Base-by-base conservation (phyloP, 148 eudicot species). In the Hydrangea macrophylla region DNA sequence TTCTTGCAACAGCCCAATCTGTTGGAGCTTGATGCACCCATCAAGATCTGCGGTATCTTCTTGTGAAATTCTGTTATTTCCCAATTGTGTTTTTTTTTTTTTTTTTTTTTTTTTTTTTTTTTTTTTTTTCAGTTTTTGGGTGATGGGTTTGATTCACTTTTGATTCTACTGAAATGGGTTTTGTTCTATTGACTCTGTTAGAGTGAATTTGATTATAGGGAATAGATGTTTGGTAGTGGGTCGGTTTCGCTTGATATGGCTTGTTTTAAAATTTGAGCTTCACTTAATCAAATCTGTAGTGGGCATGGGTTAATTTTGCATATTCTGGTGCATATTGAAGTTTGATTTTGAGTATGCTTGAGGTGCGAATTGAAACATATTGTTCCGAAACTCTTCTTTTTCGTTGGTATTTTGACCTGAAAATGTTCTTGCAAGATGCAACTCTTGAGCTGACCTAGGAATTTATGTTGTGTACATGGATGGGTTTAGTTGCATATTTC, bases 11-110 rank as follows among this genome's bases (percentile, higher is more conserved):
- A 91, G 58, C 95, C 97, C 39, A 87, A 84, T 86, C 84, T 91
- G 55, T 81, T 91, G 48, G 90, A 91, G 51, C 88, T 91, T 77
- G 90, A 91, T 71, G 95, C 95, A 5, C 97, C 97, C 64, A 88
- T 91, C 72, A 86, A 86, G 86, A 83, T 88, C 77, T 91, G 97
- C 58, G 96, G 97, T 92, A 86, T 53, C 7, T 54, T 53, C 57
- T 64, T 54, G 33, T 70, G 57, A 57, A 26, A 1, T 62, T 24
- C 13, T 13, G 9, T 36, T 62, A 31, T n/a, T 44, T 67, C 20
- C 15, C 22, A 0, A 12, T 58, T 30, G 10, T 58, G 0, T 1
- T 23, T 35, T 23, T 0, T 6, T 18, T 58, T 37, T 70, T 62
- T 48, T 44, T 30, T n/a, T n/a, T n/a, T 1, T 23, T 35, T 23